A percentile compares a stretch with the other conserved stretches of the same genome.
Evolutionary conservation across 106 monocot genomes (phyloP).

Genomic region (Posidonia australis): DNA sequence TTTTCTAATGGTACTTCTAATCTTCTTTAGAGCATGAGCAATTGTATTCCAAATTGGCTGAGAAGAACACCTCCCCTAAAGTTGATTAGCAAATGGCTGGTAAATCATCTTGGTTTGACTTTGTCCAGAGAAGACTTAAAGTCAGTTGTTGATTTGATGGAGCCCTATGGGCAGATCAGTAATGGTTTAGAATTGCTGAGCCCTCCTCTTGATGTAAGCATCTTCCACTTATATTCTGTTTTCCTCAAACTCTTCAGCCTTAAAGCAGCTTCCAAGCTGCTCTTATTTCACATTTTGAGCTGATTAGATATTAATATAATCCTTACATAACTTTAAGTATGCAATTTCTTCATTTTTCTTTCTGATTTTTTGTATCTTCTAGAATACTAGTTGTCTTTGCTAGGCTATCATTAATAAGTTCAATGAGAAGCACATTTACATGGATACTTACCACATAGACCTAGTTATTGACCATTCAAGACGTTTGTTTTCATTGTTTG

Average conservation of each 20-base stretch:
- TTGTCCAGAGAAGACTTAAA: slow-evolving; percentile 64
- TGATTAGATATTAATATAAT: too few species aligned
- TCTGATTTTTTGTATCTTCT: too few species aligned
- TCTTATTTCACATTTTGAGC: background rate
- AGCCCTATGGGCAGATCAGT: slow-evolving; percentile 84
- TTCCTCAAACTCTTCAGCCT: background rate
- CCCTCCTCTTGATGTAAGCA: slow-evolving; percentile 72
- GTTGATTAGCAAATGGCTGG: slow-evolving; percentile 35
- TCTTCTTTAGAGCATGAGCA: slow-evolving; percentile 40
- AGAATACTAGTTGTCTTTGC: too few species aligned
- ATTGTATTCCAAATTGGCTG: slow-evolving; percentile 48
- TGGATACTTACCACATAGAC: too few species aligned
- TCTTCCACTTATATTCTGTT: slow-evolving; percentile 2
- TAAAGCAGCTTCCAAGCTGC: background rate
- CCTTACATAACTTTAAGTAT: too few species aligned
- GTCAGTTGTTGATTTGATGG: slow-evolving; percentile 81
- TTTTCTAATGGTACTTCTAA: background rate
- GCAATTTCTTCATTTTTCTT: too few species aligned
- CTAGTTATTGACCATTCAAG: too few species aligned
- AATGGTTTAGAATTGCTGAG: slow-evolving; percentile 71
- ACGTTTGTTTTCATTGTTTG: too few species aligned
- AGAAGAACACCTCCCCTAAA: slow-evolving; percentile 36
- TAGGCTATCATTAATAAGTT: too few species aligned
- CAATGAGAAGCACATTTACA: too few species aligned
- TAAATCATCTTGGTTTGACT: slow-evolving; percentile 68